Conservation (phyloP, 2,329 filamentous ascomycete genomes). For the Teratosphaeriaceae sp. region DNA sequence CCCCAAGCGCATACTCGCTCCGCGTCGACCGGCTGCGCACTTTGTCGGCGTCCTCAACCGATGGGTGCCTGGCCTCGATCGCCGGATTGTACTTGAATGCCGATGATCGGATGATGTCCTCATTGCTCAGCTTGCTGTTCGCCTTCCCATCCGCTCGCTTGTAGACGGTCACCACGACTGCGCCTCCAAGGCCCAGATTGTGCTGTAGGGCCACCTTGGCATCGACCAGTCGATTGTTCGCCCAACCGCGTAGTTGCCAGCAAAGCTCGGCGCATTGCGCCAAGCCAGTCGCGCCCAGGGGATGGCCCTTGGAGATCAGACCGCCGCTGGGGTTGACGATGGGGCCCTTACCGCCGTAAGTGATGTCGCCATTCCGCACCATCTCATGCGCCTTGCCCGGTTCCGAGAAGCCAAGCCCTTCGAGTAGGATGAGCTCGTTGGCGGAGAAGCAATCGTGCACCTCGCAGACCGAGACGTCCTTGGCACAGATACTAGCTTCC, state of each 20-base stretch:
- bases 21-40: slow-evolving; percentile 62
- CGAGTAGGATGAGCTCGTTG: slow-evolving; percentile 87
- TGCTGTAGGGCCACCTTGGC: slow-evolving; percentile 72
- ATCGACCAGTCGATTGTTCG: slow-evolving; percentile 72
- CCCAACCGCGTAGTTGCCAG: slow-evolving; percentile 89
- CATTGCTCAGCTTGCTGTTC: slow-evolving; percentile 54
- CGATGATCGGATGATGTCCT: slow-evolving; percentile 57
- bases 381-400: slow-evolving; percentile 86
- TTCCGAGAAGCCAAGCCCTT: slow-evolving; percentile 70
- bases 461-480: slow-evolving; percentile 77
- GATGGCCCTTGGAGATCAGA: slow-evolving; percentile 89
- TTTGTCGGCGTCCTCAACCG: slow-evolving; percentile 61
- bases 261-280: slow-evolving; percentile 90
- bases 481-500: slow-evolving; percentile 61
- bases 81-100: slow-evolving; percentile 90
- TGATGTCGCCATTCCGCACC: slow-evolving; percentile 80
- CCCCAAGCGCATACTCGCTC: slow-evolving; percentile 69
- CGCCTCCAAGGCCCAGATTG: slow-evolving; percentile 86
- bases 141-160: slow-evolving; percentile 69
- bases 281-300: slow-evolving; percentile 81
- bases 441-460: slow-evolving; percentile 95
- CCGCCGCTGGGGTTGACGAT: slow-evolving; percentile 65
- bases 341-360: slow-evolving; percentile 67
- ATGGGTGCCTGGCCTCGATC: slow-evolving; percentile 81
- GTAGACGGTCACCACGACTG: slow-evolving; percentile 85